These are phyloP conservation scores for Poteriospumella lacustris DNA, from an alignment of 108 stramenopile genomes.

Conservation along the genomic window DNA sequence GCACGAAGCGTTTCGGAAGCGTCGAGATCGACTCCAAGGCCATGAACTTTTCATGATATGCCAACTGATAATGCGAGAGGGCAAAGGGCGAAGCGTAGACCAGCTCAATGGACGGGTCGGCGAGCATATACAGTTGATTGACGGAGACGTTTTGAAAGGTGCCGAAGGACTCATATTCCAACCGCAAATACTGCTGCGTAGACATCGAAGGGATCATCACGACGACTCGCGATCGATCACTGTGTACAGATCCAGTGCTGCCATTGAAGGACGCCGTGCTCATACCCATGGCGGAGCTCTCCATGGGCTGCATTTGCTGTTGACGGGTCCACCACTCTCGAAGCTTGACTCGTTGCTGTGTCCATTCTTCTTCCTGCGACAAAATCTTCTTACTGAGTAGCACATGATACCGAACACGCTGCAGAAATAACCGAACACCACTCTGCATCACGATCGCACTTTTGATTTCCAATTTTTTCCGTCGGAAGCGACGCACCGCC, in stretches of 20 bases:
- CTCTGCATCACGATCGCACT: constrained; percentile 31
- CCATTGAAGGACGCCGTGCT: not conserved
- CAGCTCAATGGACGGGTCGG: constrained; percentile 38
- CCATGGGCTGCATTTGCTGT: not conserved
- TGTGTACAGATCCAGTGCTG: not conserved
- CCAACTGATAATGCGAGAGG: constrained; percentile 31
- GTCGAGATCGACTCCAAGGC: constrained; percentile 17
- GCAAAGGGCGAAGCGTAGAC: constrained; percentile 41
- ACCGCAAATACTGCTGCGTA: constrained; percentile 30
- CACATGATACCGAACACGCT: not conserved
- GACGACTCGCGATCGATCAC: constrained; percentile 17
- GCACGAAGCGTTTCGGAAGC: constrained; percentile 31
- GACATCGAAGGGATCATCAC: constrained; percentile 37
- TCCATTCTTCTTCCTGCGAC: not conserved
- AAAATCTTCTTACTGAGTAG: not conserved
- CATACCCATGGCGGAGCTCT: not conserved
- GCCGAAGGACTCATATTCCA: constrained; percentile 4
- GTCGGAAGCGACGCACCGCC: not conserved
- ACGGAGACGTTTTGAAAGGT: constrained; percentile 27
- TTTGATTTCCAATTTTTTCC: not conserved
- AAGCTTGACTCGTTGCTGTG: not conserved
- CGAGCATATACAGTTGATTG: constrained; percentile 28
- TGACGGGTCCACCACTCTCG: not conserved
- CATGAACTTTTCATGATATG: constrained; percentile 46
- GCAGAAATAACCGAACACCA: constrained; percentile 26